Percentiles rank a stretch among this genome's conserved stretches.
Evolutionary conservation across 2,329 filamentous ascomycete genomes (phyloP).

Genomic region (Karstenula rhodostoma): DNA sequence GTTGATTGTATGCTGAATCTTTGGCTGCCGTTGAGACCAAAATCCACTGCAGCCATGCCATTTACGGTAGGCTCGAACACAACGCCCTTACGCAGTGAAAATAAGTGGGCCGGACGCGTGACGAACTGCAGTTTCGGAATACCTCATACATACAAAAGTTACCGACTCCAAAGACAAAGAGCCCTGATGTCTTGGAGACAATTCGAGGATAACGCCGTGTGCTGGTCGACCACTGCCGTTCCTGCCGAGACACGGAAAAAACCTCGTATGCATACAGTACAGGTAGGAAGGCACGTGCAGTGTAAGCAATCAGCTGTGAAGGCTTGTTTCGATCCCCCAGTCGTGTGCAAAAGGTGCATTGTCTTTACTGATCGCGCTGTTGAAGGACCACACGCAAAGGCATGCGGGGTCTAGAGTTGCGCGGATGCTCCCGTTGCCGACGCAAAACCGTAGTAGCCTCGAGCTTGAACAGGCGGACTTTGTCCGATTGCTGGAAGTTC

Average conservation of each 20-base stretch:
- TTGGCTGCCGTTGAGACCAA: background rate
- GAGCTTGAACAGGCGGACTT: background rate
- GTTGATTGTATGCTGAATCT: background rate
- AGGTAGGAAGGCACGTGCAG: background rate
- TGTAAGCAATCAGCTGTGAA: background rate
- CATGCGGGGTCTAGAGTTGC: background rate
- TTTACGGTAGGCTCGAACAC: too few relatives aligned
- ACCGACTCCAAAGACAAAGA: background rate
- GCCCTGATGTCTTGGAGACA: too few relatives aligned
- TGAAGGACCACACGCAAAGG: background rate
- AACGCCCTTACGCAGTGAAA: too few relatives aligned
- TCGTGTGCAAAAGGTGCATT: background rate
- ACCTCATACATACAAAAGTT: too few relatives aligned
- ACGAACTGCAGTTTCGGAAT: too few relatives aligned
- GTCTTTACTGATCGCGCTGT: background rate
- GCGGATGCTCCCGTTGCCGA: constrained; percentile 5
- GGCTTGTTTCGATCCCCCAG: background rate
- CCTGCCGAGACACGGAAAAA: background rate
- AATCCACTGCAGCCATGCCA: background rate
- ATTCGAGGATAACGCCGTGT: background rate
- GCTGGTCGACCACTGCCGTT: background rate
- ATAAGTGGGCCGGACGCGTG: too few relatives aligned
- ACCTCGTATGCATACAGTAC: background rate
- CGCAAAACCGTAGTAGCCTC: background rate
- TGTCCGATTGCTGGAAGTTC: background rate